phyloP scores from a whole-genome alignment of 148 eudicot species.

The Vaccinium darrowii region DNA sequence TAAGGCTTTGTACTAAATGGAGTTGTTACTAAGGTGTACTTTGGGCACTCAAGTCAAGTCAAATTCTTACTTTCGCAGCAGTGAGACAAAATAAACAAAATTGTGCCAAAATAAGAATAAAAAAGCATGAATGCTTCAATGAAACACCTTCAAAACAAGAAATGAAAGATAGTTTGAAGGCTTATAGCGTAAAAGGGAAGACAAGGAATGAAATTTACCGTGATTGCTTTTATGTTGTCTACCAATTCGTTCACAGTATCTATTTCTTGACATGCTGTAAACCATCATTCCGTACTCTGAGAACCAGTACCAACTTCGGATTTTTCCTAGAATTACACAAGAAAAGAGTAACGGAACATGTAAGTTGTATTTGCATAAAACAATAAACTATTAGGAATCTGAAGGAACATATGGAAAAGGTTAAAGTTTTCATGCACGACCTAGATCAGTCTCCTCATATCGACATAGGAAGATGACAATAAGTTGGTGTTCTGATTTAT shows the following conservation, averaged over 20 bases:
- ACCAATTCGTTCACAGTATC: conserved; percentile 92
- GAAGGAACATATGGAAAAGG: conserved; percentile 3
- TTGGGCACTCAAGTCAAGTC: neutral
- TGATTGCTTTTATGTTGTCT: conserved; percentile 98
- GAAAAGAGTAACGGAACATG: neutral
- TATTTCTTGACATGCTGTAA: conserved; percentile 84
- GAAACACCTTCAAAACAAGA: neutral
- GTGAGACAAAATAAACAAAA: neutral
- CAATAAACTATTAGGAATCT: conserved; percentile 7
- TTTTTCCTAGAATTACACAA: conserved; percentile 58
- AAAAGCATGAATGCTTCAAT: neutral
- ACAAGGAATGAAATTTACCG: conserved; percentile 40
- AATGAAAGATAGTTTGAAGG: neutral
- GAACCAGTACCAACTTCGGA: conserved; percentile 96
- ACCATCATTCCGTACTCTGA: conserved; percentile 80
- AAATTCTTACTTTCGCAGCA: neutral
- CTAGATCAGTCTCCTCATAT: neutral
- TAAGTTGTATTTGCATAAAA: conserved; percentile 3
- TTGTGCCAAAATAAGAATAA: neutral
- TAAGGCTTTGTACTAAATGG: neutral
- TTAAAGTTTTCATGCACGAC: neutral
- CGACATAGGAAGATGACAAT: neutral
- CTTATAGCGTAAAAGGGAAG: neutral
- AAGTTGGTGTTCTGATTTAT: neutral
- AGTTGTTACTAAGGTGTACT: neutral